Base-by-base conservation (phyloP, 2,329 filamentous ascomycete species). In the Ramichloridium luteum region DNA sequence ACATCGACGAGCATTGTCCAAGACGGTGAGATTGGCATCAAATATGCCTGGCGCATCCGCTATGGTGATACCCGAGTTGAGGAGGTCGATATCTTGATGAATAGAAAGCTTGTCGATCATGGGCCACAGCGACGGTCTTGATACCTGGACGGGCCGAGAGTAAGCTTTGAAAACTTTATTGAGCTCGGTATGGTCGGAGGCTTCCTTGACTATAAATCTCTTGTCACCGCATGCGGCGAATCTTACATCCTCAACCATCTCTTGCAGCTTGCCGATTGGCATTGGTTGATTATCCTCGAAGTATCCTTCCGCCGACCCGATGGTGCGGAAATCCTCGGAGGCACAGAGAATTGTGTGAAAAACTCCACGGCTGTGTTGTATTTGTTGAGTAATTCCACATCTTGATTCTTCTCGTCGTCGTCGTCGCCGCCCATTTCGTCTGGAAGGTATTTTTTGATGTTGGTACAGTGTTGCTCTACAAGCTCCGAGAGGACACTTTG, bases 11-110 rank as follows among this genome's bases (percentile, higher is more conserved):
- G 45, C 43, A 2, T 25, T 23, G n/a, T 41, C 27, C 5, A 47
- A 40, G 12, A 41, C 30, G 1, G 27, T 20, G 8, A 25, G 30
- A 28, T 45, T 41, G 17, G 27, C 34, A 28, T 48, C 45, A 2
- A 31, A 29, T 9, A 42, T 30, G 1, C 45, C 46, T 2, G 46
- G 41, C 3, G 37, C 29, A 27, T 49, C 46, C 3, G 43, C 37
- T 13, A 47, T 14, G 3, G 37, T 18, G 2, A 43, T 15, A 5
- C 45, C 45, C 3, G 26, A 31, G 5, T 39, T 30, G n/a, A 45
- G 40, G 10, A 49, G 13, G 10, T 35, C 20, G 12, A 33, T 27
- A 8, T 40, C 23, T 20, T 26, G 25, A 14, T 38, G 36, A 2
- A 43, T 33, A 6, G 27, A 15, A 4, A 40, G 17, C 13, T 28